Evolutionary conservation across 2,329 filamentous ascomycete genomes (phyloP).

Genomic region (Colletotrichum zoysiae): DNA sequence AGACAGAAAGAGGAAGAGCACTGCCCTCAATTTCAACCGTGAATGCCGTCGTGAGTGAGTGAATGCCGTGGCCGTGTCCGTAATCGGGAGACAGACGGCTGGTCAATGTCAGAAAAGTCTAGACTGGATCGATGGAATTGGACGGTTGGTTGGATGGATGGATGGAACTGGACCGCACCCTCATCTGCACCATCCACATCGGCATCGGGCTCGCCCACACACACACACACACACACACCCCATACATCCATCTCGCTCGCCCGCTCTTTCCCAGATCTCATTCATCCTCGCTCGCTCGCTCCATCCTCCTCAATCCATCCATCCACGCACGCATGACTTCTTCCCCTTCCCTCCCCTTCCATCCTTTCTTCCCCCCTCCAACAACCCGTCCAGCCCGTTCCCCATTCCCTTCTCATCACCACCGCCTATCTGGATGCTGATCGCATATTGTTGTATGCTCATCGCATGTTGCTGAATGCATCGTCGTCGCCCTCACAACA

Average conservation of each 20-base stretch:
- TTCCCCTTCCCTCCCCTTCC: not conserved
- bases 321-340: not conserved
- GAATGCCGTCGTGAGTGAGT: not conserved
- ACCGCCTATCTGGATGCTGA: not conserved
- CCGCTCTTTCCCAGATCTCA: constrained; percentile 1
- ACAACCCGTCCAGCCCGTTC: not conserved
- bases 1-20: not conserved
- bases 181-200: constrained; percentile 10
- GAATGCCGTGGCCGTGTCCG: not conserved
- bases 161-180: not conserved
- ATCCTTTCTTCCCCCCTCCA: not conserved
- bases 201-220: constrained; percentile 18
- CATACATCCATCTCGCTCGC: not conserved
- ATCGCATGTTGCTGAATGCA: not conserved
- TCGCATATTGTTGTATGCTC: too few species aligned
- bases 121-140: not conserved
- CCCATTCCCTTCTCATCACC: not conserved
- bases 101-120: constrained; percentile 3
- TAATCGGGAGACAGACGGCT: not conserved
- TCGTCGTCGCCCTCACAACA: constrained; percentile 9
- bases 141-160: not conserved
- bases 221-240: constrained; percentile 11
- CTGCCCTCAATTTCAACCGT: not conserved
- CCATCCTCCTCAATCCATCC: constrained; percentile 1
- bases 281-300: constrained; percentile 6